phyloP scores from a whole-genome alignment of 1,284 basidiomycete genomes.

The Cryptococcus deneoformans region DNA sequence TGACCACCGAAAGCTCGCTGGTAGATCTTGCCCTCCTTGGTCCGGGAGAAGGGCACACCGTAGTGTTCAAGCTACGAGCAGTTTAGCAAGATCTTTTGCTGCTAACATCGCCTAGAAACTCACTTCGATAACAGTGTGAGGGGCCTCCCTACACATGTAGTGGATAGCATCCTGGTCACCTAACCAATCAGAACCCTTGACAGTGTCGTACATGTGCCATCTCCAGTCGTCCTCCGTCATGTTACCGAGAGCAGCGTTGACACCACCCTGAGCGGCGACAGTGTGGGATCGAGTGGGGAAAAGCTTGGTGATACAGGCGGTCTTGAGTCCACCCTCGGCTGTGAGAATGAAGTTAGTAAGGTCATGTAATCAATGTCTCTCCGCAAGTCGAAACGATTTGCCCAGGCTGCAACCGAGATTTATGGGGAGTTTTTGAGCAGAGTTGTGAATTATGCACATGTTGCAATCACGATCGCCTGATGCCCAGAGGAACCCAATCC shows the following conservation, averaged over 20 bases:
- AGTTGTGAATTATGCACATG: too few relatives aligned
- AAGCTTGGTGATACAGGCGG: constrained; percentile 96
- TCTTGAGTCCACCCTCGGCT: constrained; percentile 97
- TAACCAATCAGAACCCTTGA: constrained; percentile 99
- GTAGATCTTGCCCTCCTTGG: constrained; percentile 99
- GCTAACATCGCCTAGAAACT: constrained; percentile 20
- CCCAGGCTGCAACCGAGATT: too few relatives aligned
- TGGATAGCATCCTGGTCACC: constrained; percentile 99
- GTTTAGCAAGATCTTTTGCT: not conserved
- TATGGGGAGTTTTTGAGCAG: too few relatives aligned
- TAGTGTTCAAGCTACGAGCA: constrained; percentile 86
- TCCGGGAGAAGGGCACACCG: constrained; percentile 98
- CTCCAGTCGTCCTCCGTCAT: constrained; percentile 99
- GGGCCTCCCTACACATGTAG: constrained; percentile 98
- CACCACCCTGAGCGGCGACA: constrained; percentile 98
- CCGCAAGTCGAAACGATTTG: too few relatives aligned
- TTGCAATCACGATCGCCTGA: too few relatives aligned
- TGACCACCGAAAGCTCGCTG: constrained; percentile 99
- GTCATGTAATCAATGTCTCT: too few relatives aligned
- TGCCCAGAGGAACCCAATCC: too few relatives aligned
- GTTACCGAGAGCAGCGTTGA: constrained; percentile 98
- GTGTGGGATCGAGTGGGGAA: constrained; percentile 99
- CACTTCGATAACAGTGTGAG: constrained; percentile 87
- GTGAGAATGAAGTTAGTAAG: not conserved
- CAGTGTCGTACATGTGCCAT: constrained; percentile 81